phyloP scores from a whole-genome alignment of 495 filamentous ascomycete genomes.

The Podospora didyma region DNA sequence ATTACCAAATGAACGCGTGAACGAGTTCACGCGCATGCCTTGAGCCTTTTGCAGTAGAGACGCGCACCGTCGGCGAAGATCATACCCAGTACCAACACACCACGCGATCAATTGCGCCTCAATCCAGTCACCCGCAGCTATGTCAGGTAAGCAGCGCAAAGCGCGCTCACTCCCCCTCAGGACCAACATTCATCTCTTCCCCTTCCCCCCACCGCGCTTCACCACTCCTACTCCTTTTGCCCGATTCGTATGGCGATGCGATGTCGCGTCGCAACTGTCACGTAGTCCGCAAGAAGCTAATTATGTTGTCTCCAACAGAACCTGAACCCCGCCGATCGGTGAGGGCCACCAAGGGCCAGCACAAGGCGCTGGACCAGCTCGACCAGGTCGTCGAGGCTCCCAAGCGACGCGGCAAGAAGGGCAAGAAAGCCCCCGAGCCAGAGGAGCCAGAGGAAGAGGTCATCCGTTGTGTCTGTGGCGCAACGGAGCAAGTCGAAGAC shows the following conservation, averaged over 20 bases:
- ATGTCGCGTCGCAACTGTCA: too few species aligned
- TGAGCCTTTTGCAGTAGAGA: constrained; percentile 30
- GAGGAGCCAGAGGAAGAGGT: constrained; percentile 63
- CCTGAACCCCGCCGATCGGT: constrained; percentile 91
- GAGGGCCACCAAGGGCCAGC: constrained; percentile 91
- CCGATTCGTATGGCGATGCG: too few species aligned
- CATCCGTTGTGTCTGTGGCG: constrained; percentile 91
- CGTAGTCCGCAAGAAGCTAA: constrained; percentile 27
- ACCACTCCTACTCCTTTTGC: too few species aligned
- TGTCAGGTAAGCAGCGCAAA: constrained; percentile 32
- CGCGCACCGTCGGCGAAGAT: background rate
- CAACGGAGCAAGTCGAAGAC: constrained; percentile 77
- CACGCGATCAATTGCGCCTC: constrained; percentile 4
- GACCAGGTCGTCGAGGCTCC: constrained; percentile 57
- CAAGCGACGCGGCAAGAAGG: constrained; percentile 59
- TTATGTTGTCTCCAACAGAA: constrained; percentile 22
- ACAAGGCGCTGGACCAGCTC: constrained; percentile 76
- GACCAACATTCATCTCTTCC: background rate
- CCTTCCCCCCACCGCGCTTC: background rate
- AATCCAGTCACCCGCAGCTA: constrained; percentile 9
- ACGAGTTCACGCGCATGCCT: constrained; percentile 26
- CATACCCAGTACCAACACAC: constrained; percentile 4
- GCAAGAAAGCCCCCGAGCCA: constrained; percentile 51
- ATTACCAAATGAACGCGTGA: constrained; percentile 30
- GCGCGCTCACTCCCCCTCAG: constrained; percentile 4